A percentile compares a stretch with the other conserved stretches of the same genome.
These are phyloP conservation scores for Cylindrotheca fusiformis DNA, from an alignment of 108 stramenopile species.

Conservation along the genomic window DNA sequence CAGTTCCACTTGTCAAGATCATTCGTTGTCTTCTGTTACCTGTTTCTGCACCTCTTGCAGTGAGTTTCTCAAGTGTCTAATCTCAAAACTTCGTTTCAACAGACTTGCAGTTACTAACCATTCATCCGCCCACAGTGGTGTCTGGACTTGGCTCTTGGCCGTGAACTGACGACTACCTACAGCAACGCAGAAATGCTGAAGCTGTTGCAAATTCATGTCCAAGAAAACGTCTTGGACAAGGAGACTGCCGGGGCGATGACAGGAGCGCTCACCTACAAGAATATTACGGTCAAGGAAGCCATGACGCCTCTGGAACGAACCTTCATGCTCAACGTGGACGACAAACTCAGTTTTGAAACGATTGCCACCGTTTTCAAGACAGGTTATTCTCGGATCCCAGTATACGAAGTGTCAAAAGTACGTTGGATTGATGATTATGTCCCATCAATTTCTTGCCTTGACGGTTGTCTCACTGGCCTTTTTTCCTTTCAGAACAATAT, in stretches of 20 bases:
- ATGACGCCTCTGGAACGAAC: constrained; percentile 93
- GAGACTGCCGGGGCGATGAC: constrained; percentile 92
- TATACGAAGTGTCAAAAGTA: constrained; percentile 74
- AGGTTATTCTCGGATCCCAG: constrained; percentile 92
- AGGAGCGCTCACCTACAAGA: constrained; percentile 89
- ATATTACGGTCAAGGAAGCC: constrained; percentile 80
- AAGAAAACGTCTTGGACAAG: constrained; percentile 74
- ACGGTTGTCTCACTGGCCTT: background rate
- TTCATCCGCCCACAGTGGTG: too few species aligned
- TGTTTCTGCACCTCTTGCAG: constrained; percentile 76
- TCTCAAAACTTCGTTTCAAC: too few species aligned
- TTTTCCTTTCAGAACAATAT: constrained; percentile 62
- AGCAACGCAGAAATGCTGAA: constrained; percentile 83
- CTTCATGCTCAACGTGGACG: constrained; percentile 91
- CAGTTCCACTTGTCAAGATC: constrained; percentile 85
- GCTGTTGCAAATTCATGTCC: constrained; percentile 90
- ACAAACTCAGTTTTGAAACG: constrained; percentile 88
- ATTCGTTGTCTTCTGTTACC: constrained; percentile 66
- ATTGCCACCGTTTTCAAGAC: constrained; percentile 94
- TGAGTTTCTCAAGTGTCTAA: too few species aligned
- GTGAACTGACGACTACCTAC: constrained; percentile 93
- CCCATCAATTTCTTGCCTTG: background rate
- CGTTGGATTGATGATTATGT: background rate
- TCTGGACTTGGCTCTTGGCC: constrained; percentile 77
- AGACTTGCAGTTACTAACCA: too few species aligned